Evolutionary conservation across 139 green algal genomes (phyloP).

Genomic region (Edaphochlamys debaryana): DNA sequence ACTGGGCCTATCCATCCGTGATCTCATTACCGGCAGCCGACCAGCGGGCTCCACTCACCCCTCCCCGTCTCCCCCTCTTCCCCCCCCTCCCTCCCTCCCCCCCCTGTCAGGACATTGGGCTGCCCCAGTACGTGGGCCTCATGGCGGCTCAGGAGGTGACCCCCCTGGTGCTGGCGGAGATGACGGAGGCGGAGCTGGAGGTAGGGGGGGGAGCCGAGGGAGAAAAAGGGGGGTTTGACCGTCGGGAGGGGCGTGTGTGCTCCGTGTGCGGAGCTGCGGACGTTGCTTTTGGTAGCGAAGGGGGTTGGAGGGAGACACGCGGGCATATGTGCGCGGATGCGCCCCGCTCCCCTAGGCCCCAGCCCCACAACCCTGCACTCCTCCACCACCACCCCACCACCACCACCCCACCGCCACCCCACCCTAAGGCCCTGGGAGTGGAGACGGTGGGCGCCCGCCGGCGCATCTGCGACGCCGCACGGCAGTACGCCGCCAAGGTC

Average conservation of each 20-base stretch:
- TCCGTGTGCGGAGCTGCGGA: too few species aligned
- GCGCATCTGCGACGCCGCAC: constrained; percentile 18
- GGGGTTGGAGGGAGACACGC: too few species aligned
- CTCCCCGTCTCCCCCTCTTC: too few species aligned
- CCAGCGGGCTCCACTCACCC: too few species aligned
- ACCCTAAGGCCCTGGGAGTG: constrained; percentile 30
- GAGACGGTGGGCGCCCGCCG: constrained; percentile 31
- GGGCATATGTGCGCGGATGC: too few species aligned
- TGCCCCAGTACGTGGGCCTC: constrained; percentile 31
- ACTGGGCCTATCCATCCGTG: too few species aligned
- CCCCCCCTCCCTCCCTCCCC: too few species aligned
- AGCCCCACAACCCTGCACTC: too few species aligned
- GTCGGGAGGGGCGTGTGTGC: too few species aligned
- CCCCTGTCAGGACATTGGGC: constrained; percentile 5
- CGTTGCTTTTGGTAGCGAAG: too few species aligned
- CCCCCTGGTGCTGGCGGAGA: constrained; percentile 36
- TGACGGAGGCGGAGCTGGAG: constrained; percentile 36
- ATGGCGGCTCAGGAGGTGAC: constrained; percentile 23
- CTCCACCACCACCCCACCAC: neutral
- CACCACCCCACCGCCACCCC: neutral
- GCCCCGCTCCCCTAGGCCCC: too few species aligned
- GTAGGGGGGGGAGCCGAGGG: neutral
- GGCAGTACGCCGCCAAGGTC: constrained; percentile 16
- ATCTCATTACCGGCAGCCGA: too few species aligned
- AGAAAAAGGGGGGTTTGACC: neutral